These are phyloP conservation scores for Ceratorhiza oryzae-sativae DNA, from an alignment of 1,284 basidiomycete species.

Conservation along the genomic window DNA sequence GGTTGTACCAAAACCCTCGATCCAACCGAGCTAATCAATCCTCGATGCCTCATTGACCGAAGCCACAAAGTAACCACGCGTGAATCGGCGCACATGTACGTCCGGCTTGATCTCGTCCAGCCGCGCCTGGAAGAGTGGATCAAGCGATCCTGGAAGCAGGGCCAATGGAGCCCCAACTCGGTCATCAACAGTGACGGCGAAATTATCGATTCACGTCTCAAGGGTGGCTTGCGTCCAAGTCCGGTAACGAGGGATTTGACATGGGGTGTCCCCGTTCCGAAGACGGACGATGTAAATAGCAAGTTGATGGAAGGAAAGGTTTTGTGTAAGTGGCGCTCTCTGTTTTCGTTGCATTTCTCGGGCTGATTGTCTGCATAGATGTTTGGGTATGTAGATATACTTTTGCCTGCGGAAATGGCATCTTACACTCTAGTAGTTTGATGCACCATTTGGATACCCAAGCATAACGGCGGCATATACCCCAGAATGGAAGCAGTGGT, in stretches of 20 bases:
- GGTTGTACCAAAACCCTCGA: constrained; percentile 92
- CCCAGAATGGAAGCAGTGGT: constrained; percentile 95
- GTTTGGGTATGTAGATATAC: constrained; percentile 71
- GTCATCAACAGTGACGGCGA: constrained; percentile 87
- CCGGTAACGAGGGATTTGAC: constrained; percentile 93
- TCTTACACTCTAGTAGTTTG: constrained; percentile 67
- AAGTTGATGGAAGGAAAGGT: constrained; percentile 93
- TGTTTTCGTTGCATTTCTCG: neutral
- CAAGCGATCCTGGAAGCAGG: constrained; percentile 75
- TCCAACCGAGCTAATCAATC: constrained; percentile 91
- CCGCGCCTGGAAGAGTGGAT: constrained; percentile 90
- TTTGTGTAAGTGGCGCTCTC: constrained; percentile 72
- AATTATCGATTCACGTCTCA: constrained; percentile 90
- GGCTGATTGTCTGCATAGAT: constrained; percentile 58
- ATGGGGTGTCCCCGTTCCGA: constrained; percentile 96
- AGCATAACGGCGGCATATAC: constrained; percentile 98
- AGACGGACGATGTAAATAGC: constrained; percentile 70
- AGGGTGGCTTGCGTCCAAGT: constrained; percentile 85
- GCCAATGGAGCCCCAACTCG: constrained; percentile 92
- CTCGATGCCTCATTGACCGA: constrained; percentile 90
- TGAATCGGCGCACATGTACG: constrained; percentile 93
- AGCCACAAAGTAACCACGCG: constrained; percentile 77
- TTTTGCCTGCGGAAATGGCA: neutral
- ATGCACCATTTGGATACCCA: constrained; percentile 96
- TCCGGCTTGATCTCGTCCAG: constrained; percentile 87